Evolutionary conservation across 2,329 filamentous ascomycete genomes (phyloP), one percentile per base, ranked within the genome.

Genomic region (Talaromyces amestolkiae): DNA sequence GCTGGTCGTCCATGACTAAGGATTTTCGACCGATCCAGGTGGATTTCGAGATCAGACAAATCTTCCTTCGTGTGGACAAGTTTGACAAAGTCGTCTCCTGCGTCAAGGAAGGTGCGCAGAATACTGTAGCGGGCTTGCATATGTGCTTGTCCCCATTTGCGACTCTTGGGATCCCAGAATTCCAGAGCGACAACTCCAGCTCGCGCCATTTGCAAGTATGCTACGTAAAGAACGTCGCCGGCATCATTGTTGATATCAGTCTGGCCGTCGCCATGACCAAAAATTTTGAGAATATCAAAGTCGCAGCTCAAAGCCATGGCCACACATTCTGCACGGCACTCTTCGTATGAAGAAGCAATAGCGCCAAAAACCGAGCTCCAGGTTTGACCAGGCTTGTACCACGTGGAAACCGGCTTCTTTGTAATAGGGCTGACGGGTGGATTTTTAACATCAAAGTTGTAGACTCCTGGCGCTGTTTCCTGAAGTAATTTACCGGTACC

Each of bases 311-410:
- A 83, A 49, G 88, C 89, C 93, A 97, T 97, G 61, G 93, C 94
- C 11, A 97, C 93, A 72, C 93, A 91, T 77, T 98, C 94, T 4
- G 94, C 94, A 64, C 94, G 89, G 77, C 94, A 98, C 78, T 98
- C 94, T 79, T 98, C 94, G 73, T 97, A 97, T 17, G 89, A 91
- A 3, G 90, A 92, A 43, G 93, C 92, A 69, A 96, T 87, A 67
- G 91, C 87, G 31, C 93, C 93, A 74, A 98, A 98, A 0, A 97
- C 92, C 5, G 89, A 92, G 64, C 92, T 91, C 93, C 93, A 98
- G 0, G 94, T 98, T 78, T 97, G 92, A 2, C 93, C 93, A 2
- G 92, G 92, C 79, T 95, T 96, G 82, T 98, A 98, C 89, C 91
- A 97, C 1, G 90, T 92, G 2, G 86, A 86, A 58, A 97, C 84